phyloP scores from a whole-genome alignment of 495 filamentous ascomycete species.

The Endocarpon pusillum region DNA sequence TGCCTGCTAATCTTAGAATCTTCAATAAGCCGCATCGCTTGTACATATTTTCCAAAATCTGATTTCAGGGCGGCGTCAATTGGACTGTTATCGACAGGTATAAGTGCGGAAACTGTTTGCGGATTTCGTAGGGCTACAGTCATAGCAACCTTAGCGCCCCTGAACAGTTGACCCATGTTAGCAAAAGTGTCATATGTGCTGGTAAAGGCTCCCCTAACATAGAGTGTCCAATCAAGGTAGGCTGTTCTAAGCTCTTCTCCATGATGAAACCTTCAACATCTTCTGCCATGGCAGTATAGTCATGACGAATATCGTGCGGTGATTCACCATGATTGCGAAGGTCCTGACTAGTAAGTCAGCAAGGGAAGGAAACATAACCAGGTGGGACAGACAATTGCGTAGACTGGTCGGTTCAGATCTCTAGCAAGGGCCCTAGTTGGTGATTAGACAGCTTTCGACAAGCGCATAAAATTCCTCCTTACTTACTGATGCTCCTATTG shows the following conservation, averaged over 20 bases:
- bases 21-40: constrained; percentile 73
- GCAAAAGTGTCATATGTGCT: constrained; percentile 4
- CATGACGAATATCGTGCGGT: constrained; percentile 57
- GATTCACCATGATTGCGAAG: constrained; percentile 90
- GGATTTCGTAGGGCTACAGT: constrained; percentile 58
- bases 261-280: constrained; percentile 72
- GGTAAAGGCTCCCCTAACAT: constrained; percentile 41
- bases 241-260: constrained; percentile 47
- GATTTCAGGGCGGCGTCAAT: constrained; percentile 55
- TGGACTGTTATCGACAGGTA: constrained; percentile 88
- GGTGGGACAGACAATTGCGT: constrained; percentile 50
- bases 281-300: constrained; percentile 73
- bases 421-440: constrained; percentile 52
- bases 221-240: constrained; percentile 81
- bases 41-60: constrained; percentile 66
- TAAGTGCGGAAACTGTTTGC: constrained; percentile 43
- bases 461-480: constrained; percentile 21
- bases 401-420: constrained; percentile 66
- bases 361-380: not conserved
- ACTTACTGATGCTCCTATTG: constrained; percentile 93
- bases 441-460: not conserved
- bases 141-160: constrained; percentile 94
- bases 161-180: constrained; percentile 17
- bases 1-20: constrained; percentile 43
- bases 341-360: constrained; percentile 36